Evolutionary conservation across 257 asterid genomes (phyloP), one percentile per base, ranked within the genome.

Genomic region (Nicotiana sylvestris): DNA sequence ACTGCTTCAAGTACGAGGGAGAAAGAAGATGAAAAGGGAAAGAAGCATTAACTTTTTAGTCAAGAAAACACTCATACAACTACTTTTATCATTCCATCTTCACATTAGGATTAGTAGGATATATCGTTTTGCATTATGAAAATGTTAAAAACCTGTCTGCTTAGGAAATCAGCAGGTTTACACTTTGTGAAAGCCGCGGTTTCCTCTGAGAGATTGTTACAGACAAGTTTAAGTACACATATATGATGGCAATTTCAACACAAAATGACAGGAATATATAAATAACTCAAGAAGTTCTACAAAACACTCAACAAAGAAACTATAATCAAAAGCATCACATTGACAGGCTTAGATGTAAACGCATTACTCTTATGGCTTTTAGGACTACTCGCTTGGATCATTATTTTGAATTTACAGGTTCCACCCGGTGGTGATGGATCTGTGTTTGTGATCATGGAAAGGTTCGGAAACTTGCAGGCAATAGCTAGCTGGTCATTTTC

Each of bases 391-490:
- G 89, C 15, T 46, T 86, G 79, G 82, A 93, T 91, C 97, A 93
- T 93, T 68, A 92, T 82, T 16, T 61, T 37, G 82, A 93, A 93
- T 85, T 86, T 86, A 78, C 97, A 93, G 33, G 87, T 88, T 58
- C 96, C 96, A 0, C 51, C 80, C 2, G 76, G 61, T 27, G 82
- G 37, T 1, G 97, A 93, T 3, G 97, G 97, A 81, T 93, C 94
- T 2, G 57, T 76, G 1, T 83, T 87, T 2, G 93, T 92, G 84
- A 91, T 7, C 66, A 77, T 88, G 0, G 97, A 90, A 51, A 93
- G 92, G 83, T 89, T 88, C 11, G 95, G 91, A 84, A 93, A 93
- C 86, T 66, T 78, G 85, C 97, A 93, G n/a, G 97, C 91, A 15
- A 66, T 90, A 1, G 86, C 88, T 70, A 81, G 84, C 91, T 93